These are phyloP conservation scores for Shiraia bambusicola DNA, from an alignment of 2,329 filamentous ascomycete genomes.

Conservation along the genomic window DNA sequence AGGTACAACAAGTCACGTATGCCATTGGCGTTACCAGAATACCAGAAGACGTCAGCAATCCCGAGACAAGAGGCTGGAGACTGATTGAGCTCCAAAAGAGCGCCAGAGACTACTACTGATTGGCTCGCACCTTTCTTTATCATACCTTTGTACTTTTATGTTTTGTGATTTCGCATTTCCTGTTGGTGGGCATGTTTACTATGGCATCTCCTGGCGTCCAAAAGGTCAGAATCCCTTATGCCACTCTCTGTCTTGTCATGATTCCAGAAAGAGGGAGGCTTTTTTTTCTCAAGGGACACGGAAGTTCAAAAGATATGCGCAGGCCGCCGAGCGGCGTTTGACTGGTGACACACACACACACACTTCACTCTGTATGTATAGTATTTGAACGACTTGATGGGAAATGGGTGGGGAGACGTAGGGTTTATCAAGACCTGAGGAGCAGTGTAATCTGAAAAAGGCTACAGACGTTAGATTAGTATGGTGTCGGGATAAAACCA, in stretches of 20 bases:
- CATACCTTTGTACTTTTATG: constrained; percentile 4
- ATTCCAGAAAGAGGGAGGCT: constrained; percentile 2
- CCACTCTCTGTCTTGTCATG: constrained; percentile 12
- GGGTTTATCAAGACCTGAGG: constrained; percentile 6
- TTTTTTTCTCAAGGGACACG: constrained; percentile 6
- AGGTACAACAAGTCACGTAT: constrained; percentile 96
- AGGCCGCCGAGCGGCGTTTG: constrained; percentile 12
- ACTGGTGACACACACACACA: constrained; percentile 25
- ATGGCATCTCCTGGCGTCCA: constrained; percentile 38
- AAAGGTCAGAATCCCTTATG: constrained; percentile 19
- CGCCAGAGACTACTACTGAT: constrained; percentile 81
- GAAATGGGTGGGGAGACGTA: not conserved
- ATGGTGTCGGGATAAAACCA: not conserved
- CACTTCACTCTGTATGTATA: constrained; percentile 34
- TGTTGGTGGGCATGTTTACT: constrained; percentile 14
- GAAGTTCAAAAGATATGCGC: constrained; percentile 19
- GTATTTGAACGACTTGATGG: constrained; percentile 11
- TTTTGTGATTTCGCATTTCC: constrained; percentile 12
- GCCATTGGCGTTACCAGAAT: constrained; percentile 94
- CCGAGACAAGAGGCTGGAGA: constrained; percentile 94
- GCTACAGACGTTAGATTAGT: not conserved
- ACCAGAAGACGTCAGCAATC: constrained; percentile 93
- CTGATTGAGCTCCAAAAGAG: constrained; percentile 99
- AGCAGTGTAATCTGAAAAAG: not conserved
- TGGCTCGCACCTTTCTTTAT: constrained; percentile 1